Percentiles rank a stretch among this genome's conserved stretches.
These are phyloP conservation scores for Blastocladiella britannica DNA, from an alignment of 192 early-diverging fungal genomes.

Conservation along the genomic window DNA sequence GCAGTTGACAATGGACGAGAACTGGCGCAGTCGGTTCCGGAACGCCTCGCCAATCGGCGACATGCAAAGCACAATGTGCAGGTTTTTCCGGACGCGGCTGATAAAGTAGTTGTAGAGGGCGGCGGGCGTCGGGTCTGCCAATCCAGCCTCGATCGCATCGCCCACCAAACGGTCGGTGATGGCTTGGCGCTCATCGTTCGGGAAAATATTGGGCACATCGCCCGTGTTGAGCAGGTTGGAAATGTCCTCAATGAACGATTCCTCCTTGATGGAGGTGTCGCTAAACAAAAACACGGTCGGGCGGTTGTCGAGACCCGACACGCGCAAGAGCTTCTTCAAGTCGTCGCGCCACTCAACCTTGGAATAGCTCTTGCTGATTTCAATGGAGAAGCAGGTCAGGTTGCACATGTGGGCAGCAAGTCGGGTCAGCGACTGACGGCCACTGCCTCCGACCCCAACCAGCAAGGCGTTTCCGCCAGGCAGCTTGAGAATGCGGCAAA, in stretches of 20 bases:
- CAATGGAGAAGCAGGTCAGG: constrained; percentile 79
- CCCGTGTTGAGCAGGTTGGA: constrained; percentile 95
- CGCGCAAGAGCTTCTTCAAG: constrained; percentile 63
- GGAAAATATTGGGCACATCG: constrained; percentile 95
- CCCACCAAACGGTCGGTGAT: constrained; percentile 88
- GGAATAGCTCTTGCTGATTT: constrained; percentile 86
- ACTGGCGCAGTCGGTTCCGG: constrained; percentile 78
- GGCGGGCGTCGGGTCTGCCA: constrained; percentile 76
- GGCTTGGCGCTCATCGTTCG: constrained; percentile 86
- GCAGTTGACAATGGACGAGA: constrained; percentile 97
- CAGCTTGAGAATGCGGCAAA: constrained; percentile 94
- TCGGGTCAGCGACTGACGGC: constrained; percentile 91
- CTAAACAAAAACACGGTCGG: constrained; percentile 95
- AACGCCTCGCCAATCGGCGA: constrained; percentile 87
- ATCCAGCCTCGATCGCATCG: constrained; percentile 76
- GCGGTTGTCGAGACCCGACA: constrained; percentile 87
- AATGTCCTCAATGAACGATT: constrained; percentile 96
- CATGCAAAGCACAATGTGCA: constrained; percentile 99
- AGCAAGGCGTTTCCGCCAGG: constrained; percentile 92
- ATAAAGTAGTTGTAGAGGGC: constrained; percentile 97
- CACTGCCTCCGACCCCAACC: constrained; percentile 90
- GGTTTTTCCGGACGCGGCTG: constrained; percentile 78
- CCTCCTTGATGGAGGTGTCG: constrained; percentile 88
- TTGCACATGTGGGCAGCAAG: constrained; percentile 99
- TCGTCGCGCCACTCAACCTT: constrained; percentile 97